Conservation (phyloP, 345 rosid genomes). For the Dipteronia dyeriana region DNA sequence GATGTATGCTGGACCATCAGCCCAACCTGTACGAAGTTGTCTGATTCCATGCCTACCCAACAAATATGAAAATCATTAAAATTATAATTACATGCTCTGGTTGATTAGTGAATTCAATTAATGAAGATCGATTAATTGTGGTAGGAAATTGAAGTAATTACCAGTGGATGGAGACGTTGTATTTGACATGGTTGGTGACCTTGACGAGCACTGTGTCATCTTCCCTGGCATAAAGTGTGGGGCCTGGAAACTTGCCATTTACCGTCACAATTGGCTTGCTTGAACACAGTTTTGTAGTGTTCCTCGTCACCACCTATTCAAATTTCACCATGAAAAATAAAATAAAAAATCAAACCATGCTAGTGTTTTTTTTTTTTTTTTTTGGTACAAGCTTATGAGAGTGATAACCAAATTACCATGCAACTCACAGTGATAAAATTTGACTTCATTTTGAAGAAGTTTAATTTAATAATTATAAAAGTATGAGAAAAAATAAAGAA, state of each 20-base stretch:
- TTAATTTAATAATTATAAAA: no score
- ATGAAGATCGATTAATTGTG: not conserved
- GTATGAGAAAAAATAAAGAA: no score
- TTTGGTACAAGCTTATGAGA: not conserved
- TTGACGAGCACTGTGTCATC: slow-evolving; percentile 78
- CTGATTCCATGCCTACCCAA: slow-evolving; percentile 73
- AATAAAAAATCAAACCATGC: not conserved
- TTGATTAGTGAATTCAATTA: not conserved
- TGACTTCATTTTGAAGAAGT: no score
- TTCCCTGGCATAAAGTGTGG: slow-evolving; percentile 84
- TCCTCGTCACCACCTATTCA: slow-evolving; percentile 69
- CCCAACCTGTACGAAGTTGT: slow-evolving; percentile 87
- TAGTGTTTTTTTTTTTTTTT: no score
- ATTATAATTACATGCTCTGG: not conserved
- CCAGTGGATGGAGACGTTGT: slow-evolving; percentile 89
- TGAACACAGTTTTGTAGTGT: slow-evolving; percentile 67
- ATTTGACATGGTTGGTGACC: slow-evolving; percentile 79
- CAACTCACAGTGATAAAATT: not conserved
- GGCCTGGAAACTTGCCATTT: slow-evolving; percentile 83
- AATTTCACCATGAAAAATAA: not conserved
- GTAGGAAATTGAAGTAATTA: slow-evolving; percentile 11
- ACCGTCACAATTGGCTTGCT: slow-evolving; percentile 81
- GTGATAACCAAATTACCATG: not conserved
- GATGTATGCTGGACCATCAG: slow-evolving; percentile 94
- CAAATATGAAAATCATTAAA: not conserved